Conservation (phyloP, 257 asterid species). For the Coffea eugenioides region DNA sequence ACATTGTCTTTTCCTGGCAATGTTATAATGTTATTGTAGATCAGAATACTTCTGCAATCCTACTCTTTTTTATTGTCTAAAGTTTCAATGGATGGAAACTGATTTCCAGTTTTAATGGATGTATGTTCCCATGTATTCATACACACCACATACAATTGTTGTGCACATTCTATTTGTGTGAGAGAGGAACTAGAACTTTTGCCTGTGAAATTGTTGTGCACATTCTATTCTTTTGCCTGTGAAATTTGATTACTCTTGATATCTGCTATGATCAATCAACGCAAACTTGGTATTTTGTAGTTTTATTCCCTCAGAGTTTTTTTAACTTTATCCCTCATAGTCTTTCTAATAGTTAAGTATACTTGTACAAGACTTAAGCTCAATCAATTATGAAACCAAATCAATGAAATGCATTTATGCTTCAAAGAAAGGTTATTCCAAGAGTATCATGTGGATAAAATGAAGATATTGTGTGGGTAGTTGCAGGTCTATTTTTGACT, state of each 20-base stretch:
- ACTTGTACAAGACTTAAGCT: not conserved
- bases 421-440: not conserved
- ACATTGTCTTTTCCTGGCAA: not conserved
- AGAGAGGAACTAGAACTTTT: not conserved
- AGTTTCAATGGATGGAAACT: too few species aligned
- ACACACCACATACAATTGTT: not conserved
- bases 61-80: too few species aligned
- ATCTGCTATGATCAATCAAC: not conserved
- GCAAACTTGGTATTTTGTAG: not conserved
- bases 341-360: not conserved
- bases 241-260: not conserved
- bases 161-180: not conserved
- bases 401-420: not conserved
- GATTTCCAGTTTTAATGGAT: too few species aligned
- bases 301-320: not conserved
- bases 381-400: not conserved
- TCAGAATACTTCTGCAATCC: too few species aligned
- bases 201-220: not conserved
- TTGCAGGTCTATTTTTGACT: not conserved
- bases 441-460: not conserved
- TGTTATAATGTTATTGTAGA: not conserved
- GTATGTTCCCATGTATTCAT: too few species aligned
- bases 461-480: not conserved
- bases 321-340: not conserved
- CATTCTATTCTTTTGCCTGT: not conserved